Conservation (phyloP, 1,284 basidiomycete genomes). For the Cryptococcus sp. region DNA sequence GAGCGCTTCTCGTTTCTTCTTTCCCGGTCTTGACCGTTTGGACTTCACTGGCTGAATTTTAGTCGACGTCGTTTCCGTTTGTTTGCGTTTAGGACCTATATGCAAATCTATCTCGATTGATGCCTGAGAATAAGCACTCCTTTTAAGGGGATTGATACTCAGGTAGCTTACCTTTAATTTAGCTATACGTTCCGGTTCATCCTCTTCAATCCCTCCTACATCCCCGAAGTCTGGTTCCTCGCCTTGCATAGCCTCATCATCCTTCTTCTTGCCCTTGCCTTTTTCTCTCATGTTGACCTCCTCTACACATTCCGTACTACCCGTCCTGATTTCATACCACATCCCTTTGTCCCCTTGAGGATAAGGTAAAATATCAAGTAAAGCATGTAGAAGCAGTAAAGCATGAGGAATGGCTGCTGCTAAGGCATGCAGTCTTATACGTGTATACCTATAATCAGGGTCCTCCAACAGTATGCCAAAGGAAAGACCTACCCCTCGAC, state of each 20-base stretch:
- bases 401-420: slow-evolving; percentile 83
- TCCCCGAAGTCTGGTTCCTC: slow-evolving; percentile 31
- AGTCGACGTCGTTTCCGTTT: not conserved
- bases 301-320: slow-evolving; percentile 71
- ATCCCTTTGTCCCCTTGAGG: slow-evolving; percentile 53
- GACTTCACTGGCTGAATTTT: not conserved
- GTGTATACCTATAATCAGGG: slow-evolving; percentile 58
- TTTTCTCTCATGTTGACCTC: slow-evolving; percentile 52
- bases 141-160: not conserved
- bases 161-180: slow-evolving; percentile 10
- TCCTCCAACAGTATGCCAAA: not conserved
- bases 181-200: slow-evolving; percentile 5
- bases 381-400: slow-evolving; percentile 63
- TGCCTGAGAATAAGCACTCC: slow-evolving; percentile 8
- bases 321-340: slow-evolving; percentile 68
- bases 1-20: slow-evolving; percentile 4
- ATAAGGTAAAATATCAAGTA: slow-evolving; percentile 71
- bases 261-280: not conserved
- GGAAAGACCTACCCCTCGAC: slow-evolving; percentile 63
- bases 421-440: slow-evolving; percentile 71
- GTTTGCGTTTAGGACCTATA: slow-evolving; percentile 14
- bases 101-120: slow-evolving; percentile 18
- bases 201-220: slow-evolving; percentile 16
- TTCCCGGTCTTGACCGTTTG: slow-evolving; percentile 8
- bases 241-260: slow-evolving; percentile 2